Evolutionary conservation across 2,329 filamentous ascomycete species (phyloP).

Genomic region (Diaporthe sp.): DNA sequence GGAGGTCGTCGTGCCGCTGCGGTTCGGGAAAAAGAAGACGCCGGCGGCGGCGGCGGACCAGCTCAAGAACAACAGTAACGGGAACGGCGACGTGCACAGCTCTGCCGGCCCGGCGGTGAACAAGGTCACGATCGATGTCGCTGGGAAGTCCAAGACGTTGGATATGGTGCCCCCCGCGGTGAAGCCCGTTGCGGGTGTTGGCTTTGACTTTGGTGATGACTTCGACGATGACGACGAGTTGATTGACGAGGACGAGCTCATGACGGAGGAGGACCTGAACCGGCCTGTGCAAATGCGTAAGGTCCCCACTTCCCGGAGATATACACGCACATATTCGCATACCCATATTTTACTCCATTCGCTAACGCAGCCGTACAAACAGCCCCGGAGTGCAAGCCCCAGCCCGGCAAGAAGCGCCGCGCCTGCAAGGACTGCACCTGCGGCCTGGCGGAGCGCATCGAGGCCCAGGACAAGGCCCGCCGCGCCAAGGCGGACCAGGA

Average conservation of each 20-base stretch:
- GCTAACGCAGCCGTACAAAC: constrained; percentile 45
- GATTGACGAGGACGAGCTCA: constrained; percentile 90
- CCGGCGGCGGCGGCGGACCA: constrained; percentile 42
- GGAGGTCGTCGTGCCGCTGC: constrained; percentile 73
- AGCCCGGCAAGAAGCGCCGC: constrained; percentile 87
- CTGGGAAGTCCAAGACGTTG: constrained; percentile 53
- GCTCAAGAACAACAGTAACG: background rate
- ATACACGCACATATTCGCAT: too few species aligned
- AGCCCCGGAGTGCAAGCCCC: constrained; percentile 89
- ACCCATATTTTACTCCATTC: constrained; percentile 20
- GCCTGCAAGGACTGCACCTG: constrained; percentile 99
- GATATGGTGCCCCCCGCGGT: constrained; percentile 54
- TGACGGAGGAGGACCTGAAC: constrained; percentile 87
- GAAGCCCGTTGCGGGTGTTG: constrained; percentile 69
- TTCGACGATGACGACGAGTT: constrained; percentile 82
- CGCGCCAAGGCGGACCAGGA: constrained; percentile 51
- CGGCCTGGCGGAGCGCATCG: constrained; percentile 86
- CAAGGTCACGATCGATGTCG: constrained; percentile 52
- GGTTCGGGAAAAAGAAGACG: constrained; percentile 75
- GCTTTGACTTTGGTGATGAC: constrained; percentile 73
- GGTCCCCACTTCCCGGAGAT: too few species aligned
- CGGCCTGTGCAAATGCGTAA: constrained; percentile 80
- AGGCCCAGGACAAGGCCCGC: constrained; percentile 79
- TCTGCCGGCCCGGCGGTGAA: constrained; percentile 51
- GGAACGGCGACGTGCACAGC: constrained; percentile 43